A percentile compares a stretch with the other conserved stretches of the same genome.
Evolutionary conservation across 495 filamentous ascomycete genomes (phyloP).

Genomic region (Friedmanniomyces endolithicus): DNA sequence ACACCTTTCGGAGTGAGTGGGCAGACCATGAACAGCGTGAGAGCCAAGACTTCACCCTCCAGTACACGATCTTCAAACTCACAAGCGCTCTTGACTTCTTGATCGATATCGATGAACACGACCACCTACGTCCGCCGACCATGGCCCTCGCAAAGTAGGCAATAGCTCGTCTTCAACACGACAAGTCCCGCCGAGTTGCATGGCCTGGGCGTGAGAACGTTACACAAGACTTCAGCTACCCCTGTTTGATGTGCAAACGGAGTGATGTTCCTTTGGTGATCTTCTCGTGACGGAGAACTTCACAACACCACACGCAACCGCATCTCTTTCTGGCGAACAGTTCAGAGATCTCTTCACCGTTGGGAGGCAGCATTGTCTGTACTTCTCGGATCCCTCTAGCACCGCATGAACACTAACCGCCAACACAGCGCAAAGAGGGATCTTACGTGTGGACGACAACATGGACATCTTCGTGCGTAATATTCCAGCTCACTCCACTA

Average conservation of each 20-base stretch:
- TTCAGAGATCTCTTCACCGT: neutral
- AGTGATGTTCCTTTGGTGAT: neutral
- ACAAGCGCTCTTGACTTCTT: no score
- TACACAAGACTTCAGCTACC: neutral
- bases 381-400: neutral
- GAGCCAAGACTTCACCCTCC: no score
- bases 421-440: neutral
- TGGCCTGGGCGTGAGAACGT: neutral
- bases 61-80: no score
- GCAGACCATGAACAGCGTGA: no score
- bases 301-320: no score
- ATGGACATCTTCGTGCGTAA: conserved; percentile 27
- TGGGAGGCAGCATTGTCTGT: neutral
- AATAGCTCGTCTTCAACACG: conserved; percentile 1
- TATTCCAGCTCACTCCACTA: conserved; percentile 14
- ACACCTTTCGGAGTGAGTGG: no score
- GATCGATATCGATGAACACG: no score
- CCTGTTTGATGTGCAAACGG: neutral
- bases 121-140: no score
- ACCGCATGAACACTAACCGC: neutral
- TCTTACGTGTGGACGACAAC: neutral
- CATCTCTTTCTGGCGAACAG: neutral
- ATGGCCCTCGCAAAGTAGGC: no score
- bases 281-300: no score
- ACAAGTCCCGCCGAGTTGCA: neutral